phyloP scores from a whole-genome alignment of 176 grass and related monocot species.

The Aegilops speltoides region DNA sequence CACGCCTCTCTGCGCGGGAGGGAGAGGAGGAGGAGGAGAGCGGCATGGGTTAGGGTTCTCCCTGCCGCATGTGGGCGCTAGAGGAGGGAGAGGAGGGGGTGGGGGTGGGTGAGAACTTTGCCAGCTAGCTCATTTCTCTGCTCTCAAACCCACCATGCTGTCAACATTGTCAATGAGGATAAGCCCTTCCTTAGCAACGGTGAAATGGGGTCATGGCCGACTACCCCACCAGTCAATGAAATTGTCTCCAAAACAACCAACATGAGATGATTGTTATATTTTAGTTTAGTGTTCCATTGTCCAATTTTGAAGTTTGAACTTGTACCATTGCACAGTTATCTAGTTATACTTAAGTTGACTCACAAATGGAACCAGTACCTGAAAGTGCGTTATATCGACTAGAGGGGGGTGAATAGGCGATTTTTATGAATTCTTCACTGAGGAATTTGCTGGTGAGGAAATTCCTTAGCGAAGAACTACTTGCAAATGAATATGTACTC shows the following conservation, averaged over 20 bases:
- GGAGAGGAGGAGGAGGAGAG: too few relatives aligned
- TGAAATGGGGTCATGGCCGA: not conserved
- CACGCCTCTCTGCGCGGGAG: too few relatives aligned
- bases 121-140: not conserved
- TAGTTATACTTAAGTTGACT: not conserved
- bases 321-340: not conserved
- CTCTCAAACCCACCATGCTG: not conserved
- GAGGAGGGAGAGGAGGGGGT: too few relatives aligned
- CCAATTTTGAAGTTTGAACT: not conserved
- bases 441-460: too few relatives aligned
- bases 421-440: too few relatives aligned
- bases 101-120: too few relatives aligned
- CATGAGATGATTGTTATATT: constrained; percentile 11
- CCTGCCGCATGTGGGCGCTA: too few relatives aligned
- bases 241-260: not conserved
- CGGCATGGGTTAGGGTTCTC: too few relatives aligned
- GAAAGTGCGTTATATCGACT: too few relatives aligned
- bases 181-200: not conserved
- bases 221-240: not conserved
- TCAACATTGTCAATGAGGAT: not conserved
- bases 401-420: too few relatives aligned
- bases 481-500: too few relatives aligned
- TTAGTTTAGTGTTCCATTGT: not conserved
- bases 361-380: not conserved
- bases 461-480: too few relatives aligned